Evolutionary conservation across 2,329 filamentous ascomycete genomes (phyloP).

Genomic region (Diaporthe helianthi): DNA sequence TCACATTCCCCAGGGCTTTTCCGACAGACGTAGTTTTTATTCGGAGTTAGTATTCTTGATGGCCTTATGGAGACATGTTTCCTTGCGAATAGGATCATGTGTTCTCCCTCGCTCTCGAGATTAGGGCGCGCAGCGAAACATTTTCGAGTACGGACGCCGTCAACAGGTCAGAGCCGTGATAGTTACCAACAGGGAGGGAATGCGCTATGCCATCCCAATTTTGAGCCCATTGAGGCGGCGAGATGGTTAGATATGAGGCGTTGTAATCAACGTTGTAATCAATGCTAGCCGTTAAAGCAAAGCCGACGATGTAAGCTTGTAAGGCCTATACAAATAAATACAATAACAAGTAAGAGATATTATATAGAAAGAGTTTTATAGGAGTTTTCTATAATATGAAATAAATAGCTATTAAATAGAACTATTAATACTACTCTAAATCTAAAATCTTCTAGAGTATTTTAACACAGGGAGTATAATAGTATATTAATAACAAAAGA

Average conservation of each 20-base stretch:
- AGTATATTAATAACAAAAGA: too few relatives aligned
- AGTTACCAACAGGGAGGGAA: not conserved
- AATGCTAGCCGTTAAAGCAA: not conserved
- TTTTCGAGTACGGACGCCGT: too few relatives aligned
- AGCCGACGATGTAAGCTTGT: too few relatives aligned
- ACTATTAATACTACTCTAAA: not conserved
- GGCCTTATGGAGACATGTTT: not conserved
- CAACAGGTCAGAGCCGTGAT: not conserved
- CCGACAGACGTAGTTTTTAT: slow-evolving; percentile 40
- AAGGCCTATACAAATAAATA: not conserved
- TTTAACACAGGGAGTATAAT: fast-evolving
- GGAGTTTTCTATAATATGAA: not conserved
- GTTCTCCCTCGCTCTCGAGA: not conserved
- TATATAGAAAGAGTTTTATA: not conserved
- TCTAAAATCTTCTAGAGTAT: not conserved
- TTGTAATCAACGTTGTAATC: too few relatives aligned
- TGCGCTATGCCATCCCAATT: not conserved
- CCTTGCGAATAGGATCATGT: not conserved
- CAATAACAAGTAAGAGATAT: too few relatives aligned
- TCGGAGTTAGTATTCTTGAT: not conserved
- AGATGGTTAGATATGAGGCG: not conserved
- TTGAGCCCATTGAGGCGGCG: not conserved
- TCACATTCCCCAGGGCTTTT: slow-evolving; percentile 71
- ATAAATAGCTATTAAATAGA: not conserved
- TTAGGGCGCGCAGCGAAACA: not conserved